phyloP scores from a whole-genome alignment of 2,329 filamentous ascomycete species.

The Tolypocladium inflatum region DNA sequence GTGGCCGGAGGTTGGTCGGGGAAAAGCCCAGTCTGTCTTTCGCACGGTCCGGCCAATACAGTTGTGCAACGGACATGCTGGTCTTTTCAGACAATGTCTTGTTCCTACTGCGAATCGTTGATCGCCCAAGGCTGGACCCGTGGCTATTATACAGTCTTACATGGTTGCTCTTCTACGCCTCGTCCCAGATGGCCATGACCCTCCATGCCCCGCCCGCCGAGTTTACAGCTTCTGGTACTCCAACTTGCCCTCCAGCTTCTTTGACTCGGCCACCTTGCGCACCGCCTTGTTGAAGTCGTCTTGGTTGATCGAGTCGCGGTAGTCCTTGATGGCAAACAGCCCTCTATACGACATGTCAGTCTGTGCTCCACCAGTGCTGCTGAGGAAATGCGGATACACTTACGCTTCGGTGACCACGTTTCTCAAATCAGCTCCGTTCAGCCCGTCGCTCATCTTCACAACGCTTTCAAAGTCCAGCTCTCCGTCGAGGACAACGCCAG shows the following conservation, averaged over 20 bases:
- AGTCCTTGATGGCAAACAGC: constrained; percentile 96
- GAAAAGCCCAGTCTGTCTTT: not conserved
- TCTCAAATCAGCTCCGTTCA: constrained; percentile 94
- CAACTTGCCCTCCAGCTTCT: constrained; percentile 97
- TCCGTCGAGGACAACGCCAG: constrained; percentile 77
- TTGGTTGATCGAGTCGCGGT: constrained; percentile 90
- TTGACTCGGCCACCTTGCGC: constrained; percentile 90
- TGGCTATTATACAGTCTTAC: not conserved
- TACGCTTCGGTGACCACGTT: constrained; percentile 99
- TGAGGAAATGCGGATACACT: constrained; percentile 28
- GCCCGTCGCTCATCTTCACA: constrained; percentile 98
- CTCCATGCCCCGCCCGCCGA: not conserved
- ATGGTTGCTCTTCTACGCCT: not conserved
- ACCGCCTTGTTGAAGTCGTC: constrained; percentile 99
- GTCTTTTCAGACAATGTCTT: not conserved
- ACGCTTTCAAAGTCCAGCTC: constrained; percentile 99
- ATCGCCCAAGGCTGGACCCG: not conserved
- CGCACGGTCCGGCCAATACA: not conserved
- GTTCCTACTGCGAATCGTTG: not conserved
- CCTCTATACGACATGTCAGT: constrained; percentile 44
- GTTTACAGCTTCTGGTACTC: constrained; percentile 89
- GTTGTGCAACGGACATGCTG: not conserved
- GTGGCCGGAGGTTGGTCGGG: not conserved
- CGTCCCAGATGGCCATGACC: not conserved
- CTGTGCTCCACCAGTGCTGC: too few relatives aligned